Evolutionary conservation across 2,329 filamentous ascomycete species (phyloP).

Genomic region (Juglanconis juglandina): DNA sequence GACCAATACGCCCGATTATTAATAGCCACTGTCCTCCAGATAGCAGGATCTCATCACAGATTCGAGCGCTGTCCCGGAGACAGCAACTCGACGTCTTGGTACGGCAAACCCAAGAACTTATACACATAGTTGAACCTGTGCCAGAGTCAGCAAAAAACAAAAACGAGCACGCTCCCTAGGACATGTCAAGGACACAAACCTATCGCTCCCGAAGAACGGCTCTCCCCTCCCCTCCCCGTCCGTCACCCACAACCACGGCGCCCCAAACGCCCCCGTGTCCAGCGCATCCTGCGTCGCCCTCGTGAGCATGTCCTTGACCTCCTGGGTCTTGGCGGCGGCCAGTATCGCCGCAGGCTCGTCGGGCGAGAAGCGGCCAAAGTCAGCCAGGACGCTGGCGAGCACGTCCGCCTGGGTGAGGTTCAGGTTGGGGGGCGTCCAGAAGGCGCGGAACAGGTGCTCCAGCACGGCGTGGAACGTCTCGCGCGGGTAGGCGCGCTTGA

Average conservation of each 20-base stretch:
- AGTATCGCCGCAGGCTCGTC: conserved; percentile 56
- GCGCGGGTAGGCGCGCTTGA: conserved; percentile 55
- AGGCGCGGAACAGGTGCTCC: conserved; percentile 52
- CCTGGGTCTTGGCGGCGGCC: conserved; percentile 43
- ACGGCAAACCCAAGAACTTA: conserved; percentile 60
- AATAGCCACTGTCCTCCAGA: neutral
- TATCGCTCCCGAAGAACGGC: conserved; percentile 75
- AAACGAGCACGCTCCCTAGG: neutral
- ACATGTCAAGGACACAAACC: conserved; percentile 34
- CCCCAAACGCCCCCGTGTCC: conserved; percentile 68
- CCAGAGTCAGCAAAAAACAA: neutral
- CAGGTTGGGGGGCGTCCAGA: conserved; percentile 59
- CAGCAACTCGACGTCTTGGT: conserved; percentile 49
- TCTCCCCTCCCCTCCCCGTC: conserved; percentile 56
- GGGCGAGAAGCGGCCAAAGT: conserved; percentile 42
- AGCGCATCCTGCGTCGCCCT: conserved; percentile 59
- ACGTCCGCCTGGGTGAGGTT: conserved; percentile 58
- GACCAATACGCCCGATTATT: neutral
- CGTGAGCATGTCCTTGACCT: conserved; percentile 42
- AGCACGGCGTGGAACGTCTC: conserved; percentile 52
- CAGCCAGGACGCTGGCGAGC: conserved; percentile 39
- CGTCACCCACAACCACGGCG: conserved; percentile 70
- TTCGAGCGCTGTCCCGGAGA: conserved; percentile 31
- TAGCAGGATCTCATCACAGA: conserved; percentile 25
- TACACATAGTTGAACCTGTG: conserved; percentile 66